Evolutionary conservation across 2,329 filamentous ascomycete species (phyloP).

Genomic region (Chrysoporthe austroafricana): DNA sequence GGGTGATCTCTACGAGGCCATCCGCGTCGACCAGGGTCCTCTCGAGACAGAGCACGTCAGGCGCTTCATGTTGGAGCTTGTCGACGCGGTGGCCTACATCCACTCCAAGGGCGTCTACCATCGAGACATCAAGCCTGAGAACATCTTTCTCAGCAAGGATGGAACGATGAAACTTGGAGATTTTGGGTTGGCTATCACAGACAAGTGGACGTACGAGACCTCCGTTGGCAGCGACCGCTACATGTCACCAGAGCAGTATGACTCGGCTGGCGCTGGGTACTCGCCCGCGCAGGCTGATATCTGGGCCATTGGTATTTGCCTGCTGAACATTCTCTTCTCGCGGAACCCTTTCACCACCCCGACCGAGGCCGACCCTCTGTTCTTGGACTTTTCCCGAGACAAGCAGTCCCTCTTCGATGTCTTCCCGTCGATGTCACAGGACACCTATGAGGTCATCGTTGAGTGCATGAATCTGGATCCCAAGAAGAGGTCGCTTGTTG

Average conservation of each 20-base stretch:
- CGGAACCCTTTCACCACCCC: slow-evolving; percentile 95
- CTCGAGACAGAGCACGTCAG: slow-evolving; percentile 95
- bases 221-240: slow-evolving; percentile 97
- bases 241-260: slow-evolving; percentile 98
- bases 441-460: slow-evolving; percentile 92
- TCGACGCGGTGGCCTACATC: slow-evolving; percentile 87
- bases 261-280: slow-evolving; percentile 85
- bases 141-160: slow-evolving; percentile 89
- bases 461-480: slow-evolving; percentile 92
- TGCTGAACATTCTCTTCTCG: slow-evolving; percentile 95
- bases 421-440: slow-evolving; percentile 97
- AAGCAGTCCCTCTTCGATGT: slow-evolving; percentile 97
- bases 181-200: slow-evolving; percentile 89
- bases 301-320: slow-evolving; percentile 95
- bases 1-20: slow-evolving; percentile 96
- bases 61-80: slow-evolving; percentile 93
- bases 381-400: slow-evolving; percentile 90
- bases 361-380: slow-evolving; percentile 87
- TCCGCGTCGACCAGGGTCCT: slow-evolving; percentile 84
- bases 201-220: slow-evolving; percentile 88
- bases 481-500: slow-evolving; percentile 79
- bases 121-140: slow-evolving; percentile 98
- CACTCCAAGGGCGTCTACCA: slow-evolving; percentile 92
- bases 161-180: slow-evolving; percentile 96
- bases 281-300: slow-evolving; percentile 92